Percentiles rank a stretch among this genome's conserved stretches.
These are phyloP conservation scores for Fusarium sp. DNA, from an alignment of 2,329 filamentous ascomycete species.

Conservation along the genomic window DNA sequence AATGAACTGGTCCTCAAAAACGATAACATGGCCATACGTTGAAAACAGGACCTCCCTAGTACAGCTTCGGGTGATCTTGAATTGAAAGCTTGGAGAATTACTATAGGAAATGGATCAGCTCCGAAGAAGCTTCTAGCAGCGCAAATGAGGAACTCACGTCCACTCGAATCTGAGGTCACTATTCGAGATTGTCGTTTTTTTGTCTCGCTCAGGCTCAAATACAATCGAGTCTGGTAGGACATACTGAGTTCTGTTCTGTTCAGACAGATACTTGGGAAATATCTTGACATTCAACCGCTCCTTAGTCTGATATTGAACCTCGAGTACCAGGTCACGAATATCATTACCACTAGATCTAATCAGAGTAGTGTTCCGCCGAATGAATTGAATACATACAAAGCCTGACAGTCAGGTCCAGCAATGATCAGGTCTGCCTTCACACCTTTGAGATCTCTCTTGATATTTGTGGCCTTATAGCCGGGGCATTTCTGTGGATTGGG, in stretches of 20 bases:
- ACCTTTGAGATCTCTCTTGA: not conserved
- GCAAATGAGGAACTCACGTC: not conserved
- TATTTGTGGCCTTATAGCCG: not conserved
- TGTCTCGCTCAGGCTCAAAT: not conserved
- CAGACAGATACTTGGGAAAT: not conserved
- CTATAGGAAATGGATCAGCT: not conserved
- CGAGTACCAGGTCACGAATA: not conserved
- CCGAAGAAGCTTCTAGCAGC: not conserved
- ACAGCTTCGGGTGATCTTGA: not conserved
- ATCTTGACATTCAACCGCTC: not conserved
- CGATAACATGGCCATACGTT: not conserved
- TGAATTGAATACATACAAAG: not conserved
- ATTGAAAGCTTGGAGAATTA: not conserved
- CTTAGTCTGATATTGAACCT: conserved; percentile 1
- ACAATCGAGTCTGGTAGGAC: not conserved
- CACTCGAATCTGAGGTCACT: not conserved
- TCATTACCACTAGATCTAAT: not conserved
- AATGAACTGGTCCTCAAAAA: conserved; percentile 1
- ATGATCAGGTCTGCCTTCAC: not conserved
- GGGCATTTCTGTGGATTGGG: not conserved
- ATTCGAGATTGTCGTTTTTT: not conserved
- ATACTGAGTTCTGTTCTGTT: not conserved
- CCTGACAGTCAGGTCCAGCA: not conserved
- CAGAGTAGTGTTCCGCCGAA: rapidly evolving
- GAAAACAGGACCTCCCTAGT: not conserved